Percentiles rank a stretch among this genome's conserved stretches.
phyloP scores from a whole-genome alignment of 345 rosid genomes.

The Eucalyptus pauciflora region DNA sequence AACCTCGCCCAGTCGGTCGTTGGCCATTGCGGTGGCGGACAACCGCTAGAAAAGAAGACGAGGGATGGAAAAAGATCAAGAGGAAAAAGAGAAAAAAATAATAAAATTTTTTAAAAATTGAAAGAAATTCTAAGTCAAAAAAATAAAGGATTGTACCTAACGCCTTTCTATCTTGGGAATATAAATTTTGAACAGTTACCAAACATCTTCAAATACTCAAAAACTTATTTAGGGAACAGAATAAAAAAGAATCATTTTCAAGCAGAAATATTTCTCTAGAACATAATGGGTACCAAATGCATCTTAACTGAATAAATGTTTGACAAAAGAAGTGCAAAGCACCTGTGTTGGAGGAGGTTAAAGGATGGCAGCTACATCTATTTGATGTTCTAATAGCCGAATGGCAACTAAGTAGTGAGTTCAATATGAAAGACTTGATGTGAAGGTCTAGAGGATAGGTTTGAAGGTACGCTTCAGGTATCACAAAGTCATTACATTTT shows the following conservation, averaged over 20 bases:
- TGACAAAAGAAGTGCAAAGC: background rate
- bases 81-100: too few species aligned
- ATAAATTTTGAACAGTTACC: too few species aligned
- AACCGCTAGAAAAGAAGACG: too few species aligned
- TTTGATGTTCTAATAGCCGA: background rate
- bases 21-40: accelerated
- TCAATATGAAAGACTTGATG: background rate
- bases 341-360: background rate
- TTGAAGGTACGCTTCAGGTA: background rate
- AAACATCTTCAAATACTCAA: accelerated
- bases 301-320: background rate
- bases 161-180: accelerated
- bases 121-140: too few species aligned
- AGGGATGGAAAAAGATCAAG: too few species aligned
- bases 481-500: background rate
- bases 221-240: accelerated
- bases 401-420: background rate
- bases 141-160: too few species aligned
- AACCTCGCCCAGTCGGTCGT: accelerated
- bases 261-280: accelerated
- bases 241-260: too few species aligned
- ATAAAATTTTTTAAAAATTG: accelerated
- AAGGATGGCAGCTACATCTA: background rate
- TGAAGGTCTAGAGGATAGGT: background rate
- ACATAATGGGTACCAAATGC: too few species aligned